Evolutionary conservation across 2,329 filamentous ascomycete genomes (phyloP), one percentile per base, ranked within the genome.

Genomic region (Botrytis tulipae): DNA sequence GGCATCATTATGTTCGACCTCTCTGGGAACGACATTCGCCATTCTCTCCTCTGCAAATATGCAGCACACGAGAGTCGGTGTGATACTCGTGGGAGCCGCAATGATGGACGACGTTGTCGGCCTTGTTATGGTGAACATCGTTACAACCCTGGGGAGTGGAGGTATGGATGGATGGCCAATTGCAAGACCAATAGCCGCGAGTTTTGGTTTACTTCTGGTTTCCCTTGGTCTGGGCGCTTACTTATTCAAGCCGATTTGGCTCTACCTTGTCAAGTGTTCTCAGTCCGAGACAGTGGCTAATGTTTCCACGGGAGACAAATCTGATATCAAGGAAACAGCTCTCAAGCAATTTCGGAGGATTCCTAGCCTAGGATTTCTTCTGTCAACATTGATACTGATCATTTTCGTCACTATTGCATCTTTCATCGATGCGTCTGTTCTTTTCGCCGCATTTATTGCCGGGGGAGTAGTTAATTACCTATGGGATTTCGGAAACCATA

Each of bases 91-190:
- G 3, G 90, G 88, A 74, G 92, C 92, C 1, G 93, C 93, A 0
- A 93, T 96, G 88, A 88, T 96, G 83, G 93, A 96, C 79, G 93
- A 96, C 82, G 90, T 95, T 0, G 87, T 93, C 1, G 92, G 92
- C 0, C 83, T 95, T 16, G 88, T 95, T 12, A 92, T 95, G 88
- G 91, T 94, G 0, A 89, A 93, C 76, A 87, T 95, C 63, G 91
- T 96, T 35, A 88, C 91, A 0, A 90, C 90, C 65, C 83, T 95
- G 0, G 91, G 81, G 10, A 42, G 40, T 61, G 76, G 75, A 25
- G 37, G 59, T 18, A 73, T 37, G 54, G 66, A 60, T 65, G 75
- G 65, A 7, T 77, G 76, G 76, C 57, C 73, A 35, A 74, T 73
- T 71, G 74, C 74, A 69, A 65, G 77, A 65, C 76, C 76, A 18